Evolutionary conservation across 768 basidiomycete genomes (phyloP).

Genomic region (Phaeotremella skinneri): DNA sequence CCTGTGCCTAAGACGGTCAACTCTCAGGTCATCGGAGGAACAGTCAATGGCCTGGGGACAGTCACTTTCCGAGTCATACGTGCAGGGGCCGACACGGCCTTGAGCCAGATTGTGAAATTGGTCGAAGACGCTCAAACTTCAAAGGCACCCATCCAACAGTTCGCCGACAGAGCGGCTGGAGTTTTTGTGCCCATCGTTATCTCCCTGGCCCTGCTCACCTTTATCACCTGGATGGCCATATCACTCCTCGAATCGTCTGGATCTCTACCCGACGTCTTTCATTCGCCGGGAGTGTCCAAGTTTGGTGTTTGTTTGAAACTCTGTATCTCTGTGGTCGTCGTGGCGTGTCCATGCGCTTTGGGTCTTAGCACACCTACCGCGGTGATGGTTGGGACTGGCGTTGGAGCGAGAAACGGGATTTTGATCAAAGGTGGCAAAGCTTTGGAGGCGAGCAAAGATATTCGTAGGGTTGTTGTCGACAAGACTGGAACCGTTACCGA

Average conservation of each 20-base stretch:
- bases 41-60: constrained; percentile 93
- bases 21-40: constrained; percentile 89
- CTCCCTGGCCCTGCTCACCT: constrained; percentile 73
- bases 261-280: constrained; percentile 78
- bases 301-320: constrained; percentile 91
- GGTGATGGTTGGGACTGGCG: constrained; percentile 98
- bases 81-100: constrained; percentile 92
- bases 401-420: constrained; percentile 95
- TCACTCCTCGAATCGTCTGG: constrained; percentile 55
- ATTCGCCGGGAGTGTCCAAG: constrained; percentile 71
- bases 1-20: constrained; percentile 81
- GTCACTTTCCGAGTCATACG: constrained; percentile 95
- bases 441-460: constrained; percentile 79
- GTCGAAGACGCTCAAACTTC: constrained; percentile 98
- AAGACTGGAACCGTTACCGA: constrained; percentile 97
- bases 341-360: constrained; percentile 96
- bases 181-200: constrained; percentile 93
- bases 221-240: constrained; percentile 76
- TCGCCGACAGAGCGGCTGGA: constrained; percentile 90
- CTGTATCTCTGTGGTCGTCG: constrained; percentile 95
- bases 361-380: constrained; percentile 96
- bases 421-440: constrained; percentile 96
- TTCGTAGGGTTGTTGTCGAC: constrained; percentile 82
- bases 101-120: constrained; percentile 91
- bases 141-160: constrained; percentile 96